Evolutionary conservation across 2,329 filamentous ascomycete species (phyloP).

Genomic region (Acarospora socialis): DNA sequence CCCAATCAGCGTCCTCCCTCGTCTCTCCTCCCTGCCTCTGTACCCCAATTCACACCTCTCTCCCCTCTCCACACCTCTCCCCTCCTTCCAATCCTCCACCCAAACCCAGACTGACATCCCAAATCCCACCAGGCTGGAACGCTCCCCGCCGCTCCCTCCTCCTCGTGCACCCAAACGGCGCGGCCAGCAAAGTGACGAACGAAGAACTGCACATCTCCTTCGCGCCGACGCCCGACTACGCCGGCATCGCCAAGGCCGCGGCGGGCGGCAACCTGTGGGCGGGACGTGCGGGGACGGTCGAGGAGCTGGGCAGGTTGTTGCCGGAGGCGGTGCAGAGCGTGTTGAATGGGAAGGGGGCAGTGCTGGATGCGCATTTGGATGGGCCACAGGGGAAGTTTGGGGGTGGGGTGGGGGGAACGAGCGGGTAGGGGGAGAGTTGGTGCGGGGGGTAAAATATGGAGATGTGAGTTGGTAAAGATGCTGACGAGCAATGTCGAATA

Average conservation of each 20-base stretch:
- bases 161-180: conserved; percentile 51
- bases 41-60: not conserved
- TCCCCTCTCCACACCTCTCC: not conserved
- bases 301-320: conserved; percentile 39
- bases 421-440: conserved; percentile 9
- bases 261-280: conserved; percentile 49
- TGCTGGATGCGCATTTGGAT: conserved; percentile 46
- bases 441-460: conserved; percentile 1
- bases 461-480: not conserved
- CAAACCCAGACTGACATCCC: not conserved
- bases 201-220: conserved; percentile 54
- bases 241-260: conserved; percentile 53
- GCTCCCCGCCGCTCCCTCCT: conserved; percentile 47
- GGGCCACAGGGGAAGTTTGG: conserved; percentile 41
- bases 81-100: conserved; percentile 13
- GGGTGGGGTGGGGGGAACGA: conserved; percentile 21
- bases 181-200: conserved; percentile 46
- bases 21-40: not conserved
- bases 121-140: conserved; percentile 41
- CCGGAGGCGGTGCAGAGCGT: conserved; percentile 47
- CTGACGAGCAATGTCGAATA: no score
- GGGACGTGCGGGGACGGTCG: conserved; percentile 40
- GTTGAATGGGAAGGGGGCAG: conserved; percentile 41
- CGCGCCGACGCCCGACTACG: conserved; percentile 50
- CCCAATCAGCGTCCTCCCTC: conserved; percentile 1